phyloP scores from a whole-genome alignment of 2,329 filamentous ascomycete genomes.

The Pestalotiopsis sp. region DNA sequence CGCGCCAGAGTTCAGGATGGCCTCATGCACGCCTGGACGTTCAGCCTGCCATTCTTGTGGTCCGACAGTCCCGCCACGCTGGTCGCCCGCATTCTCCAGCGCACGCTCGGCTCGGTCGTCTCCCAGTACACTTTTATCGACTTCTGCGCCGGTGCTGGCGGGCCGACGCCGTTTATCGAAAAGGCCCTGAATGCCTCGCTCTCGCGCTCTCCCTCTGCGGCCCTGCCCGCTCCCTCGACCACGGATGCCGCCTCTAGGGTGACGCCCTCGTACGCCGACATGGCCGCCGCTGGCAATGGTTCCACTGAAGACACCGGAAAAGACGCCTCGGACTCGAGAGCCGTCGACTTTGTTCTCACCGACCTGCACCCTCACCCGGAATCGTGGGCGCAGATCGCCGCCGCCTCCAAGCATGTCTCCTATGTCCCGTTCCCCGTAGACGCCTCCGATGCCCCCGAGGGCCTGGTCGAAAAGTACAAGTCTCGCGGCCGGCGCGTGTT shows the following conservation, averaged over 20 bases:
- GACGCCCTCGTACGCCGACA: conserved; percentile 25
- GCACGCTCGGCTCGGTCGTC: conserved; percentile 48
- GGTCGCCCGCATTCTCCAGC: conserved; percentile 59
- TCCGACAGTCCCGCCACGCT: conserved; percentile 58
- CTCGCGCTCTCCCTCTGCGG: not conserved
- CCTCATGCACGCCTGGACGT: conserved; percentile 66
- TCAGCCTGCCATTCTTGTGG: conserved; percentile 60
- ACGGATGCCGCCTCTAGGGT: conserved; percentile 15
- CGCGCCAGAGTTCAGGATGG: conserved; percentile 67
- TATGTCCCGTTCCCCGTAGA: conserved; percentile 67
- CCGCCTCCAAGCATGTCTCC: conserved; percentile 55
- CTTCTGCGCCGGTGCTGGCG: conserved; percentile 76
- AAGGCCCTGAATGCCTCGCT: conserved; percentile 51
- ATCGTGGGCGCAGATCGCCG: conserved; percentile 58
- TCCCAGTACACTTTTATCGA: conserved; percentile 68
- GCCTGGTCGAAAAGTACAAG: conserved; percentile 41
- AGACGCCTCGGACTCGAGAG: conserved; percentile 18
- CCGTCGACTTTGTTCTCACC: conserved; percentile 64
- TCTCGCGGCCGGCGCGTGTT: conserved; percentile 55
- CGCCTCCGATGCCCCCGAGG: conserved; percentile 60
- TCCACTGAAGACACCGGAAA: not conserved
- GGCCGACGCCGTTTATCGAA: conserved; percentile 69
- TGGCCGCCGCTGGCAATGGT: conserved; percentile 18
- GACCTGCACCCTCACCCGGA: conserved; percentile 67
- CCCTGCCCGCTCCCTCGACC: conserved; percentile 1